These are phyloP conservation scores for Chondrostereum purpureum DNA, from an alignment of 1,284 basidiomycete species.

Conservation along the genomic window DNA sequence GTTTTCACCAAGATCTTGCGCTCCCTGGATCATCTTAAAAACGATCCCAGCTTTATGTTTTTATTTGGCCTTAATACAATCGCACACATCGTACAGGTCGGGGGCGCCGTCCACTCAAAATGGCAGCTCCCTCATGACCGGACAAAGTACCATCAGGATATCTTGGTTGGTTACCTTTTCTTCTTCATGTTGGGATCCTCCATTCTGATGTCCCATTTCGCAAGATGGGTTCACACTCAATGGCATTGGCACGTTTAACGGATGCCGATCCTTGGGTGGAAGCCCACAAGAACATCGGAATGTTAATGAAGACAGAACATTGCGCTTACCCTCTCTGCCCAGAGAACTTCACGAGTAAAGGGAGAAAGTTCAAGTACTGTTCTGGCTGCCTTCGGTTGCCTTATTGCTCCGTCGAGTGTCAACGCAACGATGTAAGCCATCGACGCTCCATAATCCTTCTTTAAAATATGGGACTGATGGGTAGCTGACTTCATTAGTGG, in stretches of 20 bases:
- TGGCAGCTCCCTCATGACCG: background rate
- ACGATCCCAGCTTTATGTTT: background rate
- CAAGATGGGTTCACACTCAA: background rate
- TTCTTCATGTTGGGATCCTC: background rate
- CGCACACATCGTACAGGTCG: background rate
- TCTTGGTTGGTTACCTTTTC: background rate
- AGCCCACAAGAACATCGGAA: background rate
- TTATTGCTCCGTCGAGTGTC: slow-evolving; percentile 1
- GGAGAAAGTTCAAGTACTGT: background rate
- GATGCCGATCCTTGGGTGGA: background rate
- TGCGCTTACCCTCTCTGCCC: background rate
- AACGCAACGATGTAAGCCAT: background rate
- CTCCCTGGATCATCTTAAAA: background rate
- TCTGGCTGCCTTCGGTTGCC: background rate
- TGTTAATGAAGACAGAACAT: background rate
- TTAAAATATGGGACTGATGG: too few species aligned
- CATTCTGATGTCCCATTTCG: background rate
- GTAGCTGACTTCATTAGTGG: too few species aligned
- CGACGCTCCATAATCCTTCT: too few species aligned
- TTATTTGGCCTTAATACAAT: background rate
- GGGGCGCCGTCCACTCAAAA: background rate
- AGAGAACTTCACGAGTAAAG: background rate
- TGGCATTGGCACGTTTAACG: background rate
- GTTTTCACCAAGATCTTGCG: background rate
- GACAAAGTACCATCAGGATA: background rate